Base-by-base conservation (phyloP, 495 filamentous ascomycete species). In the Hypoxylon lenormandii region DNA sequence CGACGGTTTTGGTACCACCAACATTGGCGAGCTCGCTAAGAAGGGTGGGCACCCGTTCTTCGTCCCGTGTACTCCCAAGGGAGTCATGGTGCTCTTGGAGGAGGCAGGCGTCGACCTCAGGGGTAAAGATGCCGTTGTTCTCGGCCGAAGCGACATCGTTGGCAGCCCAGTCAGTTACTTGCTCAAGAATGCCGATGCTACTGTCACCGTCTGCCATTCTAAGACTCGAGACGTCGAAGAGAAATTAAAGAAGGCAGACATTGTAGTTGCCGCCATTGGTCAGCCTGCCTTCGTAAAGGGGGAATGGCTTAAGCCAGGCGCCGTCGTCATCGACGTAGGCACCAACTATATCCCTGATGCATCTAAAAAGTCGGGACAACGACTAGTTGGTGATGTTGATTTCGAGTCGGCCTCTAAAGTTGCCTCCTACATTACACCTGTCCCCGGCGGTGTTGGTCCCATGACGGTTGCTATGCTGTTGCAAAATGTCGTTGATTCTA, bases 391-490 rank as follows among this genome's bases (percentile, higher is more conserved):
- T 37, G 95, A 98, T 78, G 95, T 98, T 15, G 92, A 98, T 60
- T 97, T 89, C 71, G 92, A 94, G 47, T 89, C 91, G 53, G 94
- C 93, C 38, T 86, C 85, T 15, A 83, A 95, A 72, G 90, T 97
- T 46, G 95, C 93, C 18, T 97, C 93, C n/a, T 87, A 90, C 64
- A 98, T 98, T 72, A 98, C 96, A 1, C 95, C 95, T 1, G 95
- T 98, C 33, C 95, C 96, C 0, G 95, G 95, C 61, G 95, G 95
- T 74, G 95, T 98, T 60, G 95, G 95, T 3, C 95, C 95, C 37
- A 98, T 98, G 94, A 98, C 95, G 11, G 93, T 98, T 53, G 95
- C 95, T 30, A 98, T 98, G 91, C 85, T 98, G 15, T 77, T 98
- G 62, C 90, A 97, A 78, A 98, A 98, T 75, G 93, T 98, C 21